A percentile compares a stretch with the other conserved stretches of the same genome.
These are phyloP conservation scores for Chondrus crispus DNA, from an alignment of 23 red algal species.

Conservation along the genomic window DNA sequence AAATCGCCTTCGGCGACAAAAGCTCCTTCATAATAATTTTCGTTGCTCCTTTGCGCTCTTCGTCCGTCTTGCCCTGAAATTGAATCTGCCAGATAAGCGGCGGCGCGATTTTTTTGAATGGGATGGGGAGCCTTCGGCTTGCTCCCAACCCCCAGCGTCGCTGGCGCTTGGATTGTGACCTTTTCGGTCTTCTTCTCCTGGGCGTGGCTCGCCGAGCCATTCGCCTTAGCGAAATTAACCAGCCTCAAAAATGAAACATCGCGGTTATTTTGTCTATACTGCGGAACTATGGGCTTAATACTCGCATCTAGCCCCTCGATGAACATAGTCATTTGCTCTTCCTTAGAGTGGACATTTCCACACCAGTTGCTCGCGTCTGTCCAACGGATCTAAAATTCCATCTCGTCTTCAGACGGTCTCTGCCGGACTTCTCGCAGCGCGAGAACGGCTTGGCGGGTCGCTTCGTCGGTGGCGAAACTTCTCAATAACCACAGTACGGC, in stretches of 20 bases:
- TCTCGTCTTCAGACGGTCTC: background rate
- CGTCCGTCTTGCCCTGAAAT: too few relatives aligned
- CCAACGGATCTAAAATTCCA: background rate
- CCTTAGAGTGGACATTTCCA: background rate
- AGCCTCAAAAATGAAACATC: background rate
- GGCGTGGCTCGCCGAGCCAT: too few relatives aligned
- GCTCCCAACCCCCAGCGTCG: too few relatives aligned
- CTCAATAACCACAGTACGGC: background rate
- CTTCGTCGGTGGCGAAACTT: background rate
- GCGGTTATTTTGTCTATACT: background rate
- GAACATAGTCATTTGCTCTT: background rate
- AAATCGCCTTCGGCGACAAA: too few relatives aligned
- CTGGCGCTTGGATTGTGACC: too few relatives aligned
- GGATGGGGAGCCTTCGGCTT: too few relatives aligned
- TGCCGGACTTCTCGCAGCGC: background rate
- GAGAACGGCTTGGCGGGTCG: background rate
- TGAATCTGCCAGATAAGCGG: too few relatives aligned
- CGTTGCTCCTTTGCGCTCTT: too few relatives aligned
- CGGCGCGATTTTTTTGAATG: too few relatives aligned
- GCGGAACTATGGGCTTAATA: background rate
- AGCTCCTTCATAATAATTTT: too few relatives aligned
- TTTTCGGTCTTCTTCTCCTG: too few relatives aligned
- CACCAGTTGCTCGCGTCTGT: background rate
- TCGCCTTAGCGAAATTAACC: background rate
- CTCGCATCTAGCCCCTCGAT: background rate